Conservation (phyloP, 2,329 filamentous ascomycete genomes). For the Lachnellula cervina region DNA sequence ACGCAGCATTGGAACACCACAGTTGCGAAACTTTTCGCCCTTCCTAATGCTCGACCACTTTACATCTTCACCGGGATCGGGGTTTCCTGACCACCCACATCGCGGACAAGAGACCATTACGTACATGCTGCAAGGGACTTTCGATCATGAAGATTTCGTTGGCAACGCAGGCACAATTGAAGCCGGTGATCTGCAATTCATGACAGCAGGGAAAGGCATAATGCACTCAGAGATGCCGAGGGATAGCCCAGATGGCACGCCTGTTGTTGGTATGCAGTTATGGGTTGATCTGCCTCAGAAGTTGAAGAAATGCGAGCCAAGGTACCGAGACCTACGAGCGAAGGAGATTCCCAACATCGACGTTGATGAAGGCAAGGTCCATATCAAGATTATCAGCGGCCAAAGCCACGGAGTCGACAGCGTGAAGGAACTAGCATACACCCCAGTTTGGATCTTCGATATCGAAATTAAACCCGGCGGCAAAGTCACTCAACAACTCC, state of each 20-base stretch:
- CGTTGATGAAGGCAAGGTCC: slow-evolving; percentile 67
- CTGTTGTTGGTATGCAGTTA: slow-evolving; percentile 85
- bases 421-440: slow-evolving; percentile 87
- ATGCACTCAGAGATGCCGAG: slow-evolving; percentile 95
- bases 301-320: slow-evolving; percentile 83
- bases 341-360: slow-evolving; percentile 73
- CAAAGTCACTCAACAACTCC: slow-evolving; percentile 68
- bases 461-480: slow-evolving; percentile 76
- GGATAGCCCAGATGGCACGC: slow-evolving; percentile 66
- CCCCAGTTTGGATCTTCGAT: slow-evolving; percentile 94
- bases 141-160: slow-evolving; percentile 91
- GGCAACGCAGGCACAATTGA: slow-evolving; percentile 80
- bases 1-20: slow-evolving; percentile 78
- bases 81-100: slow-evolving; percentile 84
- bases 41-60: slow-evolving; percentile 98
- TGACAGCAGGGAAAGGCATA: slow-evolving; percentile 89
- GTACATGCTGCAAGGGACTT: slow-evolving; percentile 77
- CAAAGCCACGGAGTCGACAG: slow-evolving; percentile 79
- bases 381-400: slow-evolving; percentile 86
- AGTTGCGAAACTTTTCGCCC: slow-evolving; percentile 80
- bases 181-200: slow-evolving; percentile 91
- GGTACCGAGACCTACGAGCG: slow-evolving; percentile 80
- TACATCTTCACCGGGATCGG: slow-evolving; percentile 69
- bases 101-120: slow-evolving; percentile 65
- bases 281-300: slow-evolving; percentile 87